Evolutionary conservation across 805 yeast genomes (phyloP).

Genomic region (Candida michaelii): DNA sequence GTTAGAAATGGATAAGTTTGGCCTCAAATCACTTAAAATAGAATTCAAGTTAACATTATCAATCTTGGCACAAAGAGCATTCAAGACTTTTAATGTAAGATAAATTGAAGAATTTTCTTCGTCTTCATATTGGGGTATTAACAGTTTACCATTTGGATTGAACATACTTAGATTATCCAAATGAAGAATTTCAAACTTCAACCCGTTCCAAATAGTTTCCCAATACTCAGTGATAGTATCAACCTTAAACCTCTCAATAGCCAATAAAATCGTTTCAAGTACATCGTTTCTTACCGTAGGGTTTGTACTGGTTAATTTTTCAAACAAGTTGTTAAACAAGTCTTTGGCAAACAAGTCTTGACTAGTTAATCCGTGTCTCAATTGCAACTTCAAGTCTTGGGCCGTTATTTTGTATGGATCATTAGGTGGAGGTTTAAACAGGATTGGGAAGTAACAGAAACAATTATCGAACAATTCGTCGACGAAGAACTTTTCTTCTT

Average conservation of each 20-base stretch:
- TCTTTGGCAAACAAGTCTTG: conserved; percentile 66
- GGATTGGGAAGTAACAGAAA: conserved; percentile 95
- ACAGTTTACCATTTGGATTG: conserved; percentile 19
- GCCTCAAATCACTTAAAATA: conserved; percentile 48
- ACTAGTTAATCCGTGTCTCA: conserved; percentile 64
- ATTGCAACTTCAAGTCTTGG: conserved; percentile 60
- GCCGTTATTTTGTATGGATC: conserved; percentile 85
- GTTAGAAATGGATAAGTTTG: conserved; percentile 51
- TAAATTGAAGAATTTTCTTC: conserved; percentile 37
- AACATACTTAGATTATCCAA: conserved; percentile 44
- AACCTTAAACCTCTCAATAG: conserved; percentile 53
- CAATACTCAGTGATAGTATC: conserved; percentile 58
- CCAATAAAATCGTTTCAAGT: conserved; percentile 55
- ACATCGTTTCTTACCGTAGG: conserved; percentile 74
- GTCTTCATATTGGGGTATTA: conserved; percentile 31
- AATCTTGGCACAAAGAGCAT: conserved; percentile 22
- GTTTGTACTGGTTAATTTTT: conserved; percentile 76
- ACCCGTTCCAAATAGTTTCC: conserved; percentile 79
- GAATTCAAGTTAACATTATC: conserved; percentile 8
- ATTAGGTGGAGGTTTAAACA: conserved; percentile 88
- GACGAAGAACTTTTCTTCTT: conserved; percentile 40
- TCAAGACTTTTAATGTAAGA: conserved; percentile 38
- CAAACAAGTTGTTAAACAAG: conserved; percentile 72
- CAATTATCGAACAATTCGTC: conserved; percentile 82
- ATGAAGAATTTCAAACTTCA: conserved; percentile 87